A percentile compares a stretch with the other conserved stretches of the same genome.
phyloP scores from a whole-genome alignment of 192 early-diverging fungal species.

The Powellomyces hirtus region DNA sequence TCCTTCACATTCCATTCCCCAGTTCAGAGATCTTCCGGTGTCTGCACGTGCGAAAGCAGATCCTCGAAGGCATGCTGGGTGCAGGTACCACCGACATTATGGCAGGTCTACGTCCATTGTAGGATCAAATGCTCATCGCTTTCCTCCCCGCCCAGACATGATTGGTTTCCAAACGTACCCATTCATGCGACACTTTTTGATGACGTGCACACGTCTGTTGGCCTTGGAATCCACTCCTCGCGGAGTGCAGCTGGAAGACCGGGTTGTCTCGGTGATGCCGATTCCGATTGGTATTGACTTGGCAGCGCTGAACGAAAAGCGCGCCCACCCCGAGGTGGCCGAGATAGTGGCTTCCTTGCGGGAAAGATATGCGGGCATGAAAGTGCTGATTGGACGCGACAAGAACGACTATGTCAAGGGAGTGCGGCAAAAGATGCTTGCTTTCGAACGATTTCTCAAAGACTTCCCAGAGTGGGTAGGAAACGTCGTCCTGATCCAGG shows the following conservation, averaged over 20 bases:
- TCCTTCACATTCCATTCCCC: conserved; percentile 95
- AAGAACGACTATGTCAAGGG: conserved; percentile 63
- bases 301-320: conserved; percentile 68
- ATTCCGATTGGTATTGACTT: conserved; percentile 61
- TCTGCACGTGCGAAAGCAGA: conserved; percentile 62
- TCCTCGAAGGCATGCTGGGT: conserved; percentile 49
- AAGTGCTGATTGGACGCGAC: conserved; percentile 54
- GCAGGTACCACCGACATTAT: conserved; percentile 15
- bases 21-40: conserved; percentile 93
- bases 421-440: conserved; percentile 54
- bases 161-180: conserved; percentile 56
- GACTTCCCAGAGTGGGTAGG: conserved; percentile 49
- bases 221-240: conserved; percentile 52
- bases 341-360: conserved; percentile 37
- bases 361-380: conserved; percentile 50
- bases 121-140: not conserved
- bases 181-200: conserved; percentile 59
- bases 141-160: conserved; percentile 26
- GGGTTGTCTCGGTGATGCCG: conserved; percentile 47
- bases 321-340: conserved; percentile 42
- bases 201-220: conserved; percentile 55
- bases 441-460: conserved; percentile 52
- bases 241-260: conserved; percentile 54
- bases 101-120: not conserved
- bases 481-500: conserved; percentile 84